Conservation (phyloP, 441 rosid species). For the Iberis amara region DNA sequence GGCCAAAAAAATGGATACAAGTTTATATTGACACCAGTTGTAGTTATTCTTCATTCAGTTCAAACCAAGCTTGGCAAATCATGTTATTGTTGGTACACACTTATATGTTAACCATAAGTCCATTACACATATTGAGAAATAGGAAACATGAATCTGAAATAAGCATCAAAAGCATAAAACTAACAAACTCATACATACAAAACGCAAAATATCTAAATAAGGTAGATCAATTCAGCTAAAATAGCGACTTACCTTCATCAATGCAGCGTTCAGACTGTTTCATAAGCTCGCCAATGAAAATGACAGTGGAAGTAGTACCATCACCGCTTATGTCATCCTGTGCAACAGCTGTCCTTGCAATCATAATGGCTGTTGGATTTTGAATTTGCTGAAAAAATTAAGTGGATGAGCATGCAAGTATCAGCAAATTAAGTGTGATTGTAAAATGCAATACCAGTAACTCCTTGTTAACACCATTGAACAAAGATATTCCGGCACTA, state of each 20-base stretch:
- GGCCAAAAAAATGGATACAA: not conserved
- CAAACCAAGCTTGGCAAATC: not conserved
- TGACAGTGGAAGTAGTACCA: constrained; percentile 91
- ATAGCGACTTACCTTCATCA: constrained; percentile 62
- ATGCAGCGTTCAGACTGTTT: constrained; percentile 91
- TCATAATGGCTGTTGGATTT: constrained; percentile 93
- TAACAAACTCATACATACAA: not conserved
- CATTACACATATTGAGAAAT: not conserved
- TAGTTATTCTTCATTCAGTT: not conserved
- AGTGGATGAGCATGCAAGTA: constrained; percentile 7
- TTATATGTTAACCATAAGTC: not conserved
- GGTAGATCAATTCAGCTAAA: not conserved
- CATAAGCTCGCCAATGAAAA: constrained; percentile 96
- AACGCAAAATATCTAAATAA: not conserved
- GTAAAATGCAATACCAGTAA: not conserved
- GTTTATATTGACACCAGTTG: not conserved
- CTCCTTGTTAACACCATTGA: too few relatives aligned
- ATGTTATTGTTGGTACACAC: not conserved
- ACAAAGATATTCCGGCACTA: not conserved
- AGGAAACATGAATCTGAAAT: constrained; percentile 2
- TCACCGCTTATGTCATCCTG: constrained; percentile 95
- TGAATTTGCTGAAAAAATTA: constrained; percentile 79
- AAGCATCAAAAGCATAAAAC: not conserved
- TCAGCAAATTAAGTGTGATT: constrained; percentile 1
- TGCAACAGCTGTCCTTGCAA: constrained; percentile 94